Evolutionary conservation across 257 asterid genomes (phyloP).

Genomic region (Ballota nigra): DNA sequence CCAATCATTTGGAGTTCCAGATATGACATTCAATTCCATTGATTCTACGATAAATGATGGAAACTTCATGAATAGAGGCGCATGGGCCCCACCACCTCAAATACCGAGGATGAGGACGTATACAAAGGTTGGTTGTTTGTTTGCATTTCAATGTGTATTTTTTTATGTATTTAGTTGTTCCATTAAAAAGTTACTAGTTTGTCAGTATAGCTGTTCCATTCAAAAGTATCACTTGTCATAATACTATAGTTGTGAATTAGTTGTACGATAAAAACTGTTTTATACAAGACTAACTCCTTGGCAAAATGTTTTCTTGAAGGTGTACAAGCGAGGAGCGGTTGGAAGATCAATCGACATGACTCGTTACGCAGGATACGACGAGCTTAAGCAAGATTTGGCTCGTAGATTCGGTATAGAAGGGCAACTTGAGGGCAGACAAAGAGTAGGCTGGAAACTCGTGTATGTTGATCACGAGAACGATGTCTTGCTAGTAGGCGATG

Average conservation of each 20-base stretch:
- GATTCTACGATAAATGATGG: constrained; percentile 73
- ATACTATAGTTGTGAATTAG: too few relatives aligned
- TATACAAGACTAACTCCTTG: background rate
- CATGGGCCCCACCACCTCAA: constrained; percentile 87
- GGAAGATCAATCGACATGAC: constrained; percentile 91
- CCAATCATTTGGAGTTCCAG: constrained; percentile 95
- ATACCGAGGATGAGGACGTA: constrained; percentile 78
- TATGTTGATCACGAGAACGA: constrained; percentile 77
- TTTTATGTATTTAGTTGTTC: too few relatives aligned
- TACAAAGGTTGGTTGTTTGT: constrained; percentile 63
- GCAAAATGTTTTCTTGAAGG: constrained; percentile 43
- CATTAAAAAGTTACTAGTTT: too few relatives aligned
- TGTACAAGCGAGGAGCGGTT: constrained; percentile 96
- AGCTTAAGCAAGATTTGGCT: constrained; percentile 85
- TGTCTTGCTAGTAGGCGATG: constrained; percentile 78
- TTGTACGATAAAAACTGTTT: too few relatives aligned
- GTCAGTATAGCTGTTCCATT: too few relatives aligned
- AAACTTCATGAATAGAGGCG: constrained; percentile 66
- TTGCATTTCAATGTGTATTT: background rate
- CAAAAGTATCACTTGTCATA: too few relatives aligned
- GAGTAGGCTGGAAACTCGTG: constrained; percentile 94
- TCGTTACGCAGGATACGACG: constrained; percentile 84
- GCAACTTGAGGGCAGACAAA: constrained; percentile 85
- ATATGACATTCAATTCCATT: constrained; percentile 75
- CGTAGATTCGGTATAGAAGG: constrained; percentile 96